Percentiles rank a stretch among this genome's conserved stretches.
phyloP scores from a whole-genome alignment of 352 stramenopile species.

The Phytopythium montanum region DNA sequence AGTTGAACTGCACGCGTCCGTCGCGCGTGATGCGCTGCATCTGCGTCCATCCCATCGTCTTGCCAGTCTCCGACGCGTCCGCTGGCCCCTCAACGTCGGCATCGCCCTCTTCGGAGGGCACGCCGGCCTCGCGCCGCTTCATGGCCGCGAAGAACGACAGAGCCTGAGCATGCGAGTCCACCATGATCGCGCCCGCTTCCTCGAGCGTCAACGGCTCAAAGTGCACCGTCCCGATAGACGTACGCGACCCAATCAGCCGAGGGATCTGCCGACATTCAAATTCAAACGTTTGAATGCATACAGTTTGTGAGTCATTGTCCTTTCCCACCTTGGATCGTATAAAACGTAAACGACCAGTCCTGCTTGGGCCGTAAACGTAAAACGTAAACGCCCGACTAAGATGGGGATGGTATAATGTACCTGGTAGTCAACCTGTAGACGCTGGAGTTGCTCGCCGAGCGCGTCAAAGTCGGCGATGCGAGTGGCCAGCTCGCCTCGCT shows the following conservation, averaged over 20 bases:
- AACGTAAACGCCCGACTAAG: no score
- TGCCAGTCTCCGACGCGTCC: constrained; percentile 23
- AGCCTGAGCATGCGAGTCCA: constrained; percentile 64
- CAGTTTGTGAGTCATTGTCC: no score
- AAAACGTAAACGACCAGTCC: no score
- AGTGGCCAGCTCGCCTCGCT: constrained; percentile 45
- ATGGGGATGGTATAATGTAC: constrained; percentile 1
- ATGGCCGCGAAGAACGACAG: constrained; percentile 72
- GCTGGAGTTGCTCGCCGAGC: constrained; percentile 67
- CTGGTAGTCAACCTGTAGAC: constrained; percentile 56
- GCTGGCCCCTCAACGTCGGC: neutral
- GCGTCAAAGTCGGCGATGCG: constrained; percentile 56
- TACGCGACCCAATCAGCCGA: constrained; percentile 22
- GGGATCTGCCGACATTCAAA: constrained; percentile 39
- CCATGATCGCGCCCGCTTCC: constrained; percentile 59
- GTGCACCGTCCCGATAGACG: constrained; percentile 59
- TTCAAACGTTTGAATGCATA: no score
- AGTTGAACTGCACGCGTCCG: constrained; percentile 75
- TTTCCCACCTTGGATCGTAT: no score
- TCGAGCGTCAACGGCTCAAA: constrained; percentile 44
- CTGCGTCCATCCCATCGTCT: constrained; percentile 80
- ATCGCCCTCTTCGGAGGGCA: constrained; percentile 2
- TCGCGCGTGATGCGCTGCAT: constrained; percentile 63
- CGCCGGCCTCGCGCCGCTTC: constrained; percentile 16
- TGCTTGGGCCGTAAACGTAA: no score